phyloP scores from a whole-genome alignment of 164 flowering plant species.

The Aristolochia contorta region DNA sequence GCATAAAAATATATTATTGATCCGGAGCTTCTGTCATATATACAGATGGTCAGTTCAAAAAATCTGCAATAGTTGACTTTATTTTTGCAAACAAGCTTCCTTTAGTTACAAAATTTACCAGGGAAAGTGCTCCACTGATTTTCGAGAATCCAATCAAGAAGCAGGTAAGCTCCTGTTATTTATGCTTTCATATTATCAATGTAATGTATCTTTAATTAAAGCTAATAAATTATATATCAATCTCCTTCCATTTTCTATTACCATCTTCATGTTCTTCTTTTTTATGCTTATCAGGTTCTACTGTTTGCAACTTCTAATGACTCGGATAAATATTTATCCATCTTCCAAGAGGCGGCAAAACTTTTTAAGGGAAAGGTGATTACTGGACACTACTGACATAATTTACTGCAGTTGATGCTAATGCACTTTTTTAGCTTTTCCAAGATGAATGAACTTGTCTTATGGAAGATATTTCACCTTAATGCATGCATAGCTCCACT shows the following conservation, averaged over 20 bases:
- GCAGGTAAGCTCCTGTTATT: constrained; percentile 41
- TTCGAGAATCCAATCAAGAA: constrained; percentile 83
- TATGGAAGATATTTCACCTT: too few relatives aligned
- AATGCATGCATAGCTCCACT: too few relatives aligned
- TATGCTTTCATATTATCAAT: too few relatives aligned
- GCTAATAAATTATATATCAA: too few relatives aligned
- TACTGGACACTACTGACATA: neutral
- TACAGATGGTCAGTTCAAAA: constrained; percentile 72
- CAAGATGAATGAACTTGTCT: too few relatives aligned
- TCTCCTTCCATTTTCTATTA: constrained; percentile 3
- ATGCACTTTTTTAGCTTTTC: too few relatives aligned
- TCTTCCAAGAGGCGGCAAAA: constrained; percentile 74
- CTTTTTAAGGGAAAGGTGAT: constrained; percentile 87
- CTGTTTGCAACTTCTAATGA: constrained; percentile 66
- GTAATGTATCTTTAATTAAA: too few relatives aligned
- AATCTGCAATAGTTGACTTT: constrained; percentile 64
- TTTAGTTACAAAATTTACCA: constrained; percentile 64
- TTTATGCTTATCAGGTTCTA: constrained; percentile 42
- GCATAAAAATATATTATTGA: neutral
- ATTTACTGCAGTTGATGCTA: too few relatives aligned
- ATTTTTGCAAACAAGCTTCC: constrained; percentile 84
- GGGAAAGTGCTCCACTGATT: constrained; percentile 71
- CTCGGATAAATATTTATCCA: constrained; percentile 49
- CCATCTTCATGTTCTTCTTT: constrained; percentile 4
- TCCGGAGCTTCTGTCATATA: constrained; percentile 2